Evolutionary conservation across 345 rosid species (phyloP), one percentile per base, ranked within the genome.

Genomic region (Raphanus raphanistrum): DNA sequence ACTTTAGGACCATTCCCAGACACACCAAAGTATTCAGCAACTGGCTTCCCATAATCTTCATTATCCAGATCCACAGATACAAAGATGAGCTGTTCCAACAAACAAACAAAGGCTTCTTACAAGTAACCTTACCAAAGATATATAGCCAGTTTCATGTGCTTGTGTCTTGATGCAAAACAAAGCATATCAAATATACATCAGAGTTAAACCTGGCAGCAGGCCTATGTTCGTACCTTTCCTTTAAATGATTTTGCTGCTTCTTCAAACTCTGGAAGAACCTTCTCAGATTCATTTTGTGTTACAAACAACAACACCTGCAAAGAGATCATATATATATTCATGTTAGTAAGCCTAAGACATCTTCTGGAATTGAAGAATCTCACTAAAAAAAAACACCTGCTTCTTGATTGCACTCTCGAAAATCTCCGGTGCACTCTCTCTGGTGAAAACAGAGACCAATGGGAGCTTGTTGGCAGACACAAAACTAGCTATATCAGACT

Each of bases 21-120:
- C 69, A 96, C 82, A 71, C 98, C 98, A 80, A 96, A 96, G 83
- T 93, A 96, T 2, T 96, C 97, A 72, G 99, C 86, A 25, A 96
- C 98, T 35, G 97, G 98, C 83, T 83, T 91, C 79, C 98, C 99
- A 66, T 83, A 86, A 66, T 93, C 99, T 82, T 96, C 97, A 65
- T 91, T 89, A 68, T 93, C 98, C 92, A 88, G 79, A 68, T 96
- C 94, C 77, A 93, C 98, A 72, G 81, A 84, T 32, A 91, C 99
- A 69, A 90, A 96, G 79, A 96, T 82, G 72, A 96, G 88, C 99
- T 96, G 91, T 86, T 82, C 55, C 45, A 76, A 76, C 35, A 68
- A 48, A 76, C 29, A 68, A 48, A 43, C 7, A 67, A 76, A 67
- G 2, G 8, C 71, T 43, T 43, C 64, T 74, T 64, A 64, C 25